Conservation (phyloP, 805 yeast species). For the Candida orba region DNA sequence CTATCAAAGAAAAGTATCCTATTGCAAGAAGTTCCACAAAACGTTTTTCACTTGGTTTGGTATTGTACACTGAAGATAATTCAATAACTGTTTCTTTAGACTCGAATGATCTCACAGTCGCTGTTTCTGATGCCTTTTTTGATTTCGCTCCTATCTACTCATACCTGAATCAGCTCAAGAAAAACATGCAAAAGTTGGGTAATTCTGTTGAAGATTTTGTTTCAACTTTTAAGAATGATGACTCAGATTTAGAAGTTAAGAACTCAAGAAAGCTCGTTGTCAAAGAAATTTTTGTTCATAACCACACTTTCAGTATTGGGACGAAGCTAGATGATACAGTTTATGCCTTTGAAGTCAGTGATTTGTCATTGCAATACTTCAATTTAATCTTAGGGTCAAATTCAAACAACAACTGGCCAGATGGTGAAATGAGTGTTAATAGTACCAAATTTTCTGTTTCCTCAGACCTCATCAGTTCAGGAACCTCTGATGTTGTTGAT, state of each 20-base stretch:
- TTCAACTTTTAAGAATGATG: background rate
- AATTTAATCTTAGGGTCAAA: constrained; percentile 5
- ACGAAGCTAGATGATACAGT: background rate
- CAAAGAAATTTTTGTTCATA: constrained; percentile 1
- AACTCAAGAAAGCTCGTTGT: background rate
- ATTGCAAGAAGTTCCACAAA: background rate
- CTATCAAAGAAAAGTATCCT: background rate
- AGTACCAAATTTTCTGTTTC: constrained; percentile 25
- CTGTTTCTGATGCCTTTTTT: background rate
- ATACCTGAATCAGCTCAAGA: background rate
- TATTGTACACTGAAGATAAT: background rate
- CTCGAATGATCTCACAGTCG: background rate
- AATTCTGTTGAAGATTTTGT: background rate
- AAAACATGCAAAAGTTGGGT: background rate
- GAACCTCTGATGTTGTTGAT: constrained; percentile 38
- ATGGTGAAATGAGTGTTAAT: constrained; percentile 19
- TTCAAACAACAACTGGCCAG: constrained; percentile 4
- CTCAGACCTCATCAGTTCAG: constrained; percentile 27
- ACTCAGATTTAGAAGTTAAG: background rate
- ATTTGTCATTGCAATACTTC: constrained; percentile 6
- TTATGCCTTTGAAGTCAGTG: constrained; percentile 7
- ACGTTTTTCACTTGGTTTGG: background rate
- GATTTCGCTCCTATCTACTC: background rate
- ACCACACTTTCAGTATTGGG: background rate
- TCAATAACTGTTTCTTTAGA: background rate